A percentile compares a stretch with the other conserved stretches of the same genome.
These are phyloP conservation scores for Catharanthus roseus DNA, from an alignment of 257 asterid genomes.

Conservation along the genomic window DNA sequence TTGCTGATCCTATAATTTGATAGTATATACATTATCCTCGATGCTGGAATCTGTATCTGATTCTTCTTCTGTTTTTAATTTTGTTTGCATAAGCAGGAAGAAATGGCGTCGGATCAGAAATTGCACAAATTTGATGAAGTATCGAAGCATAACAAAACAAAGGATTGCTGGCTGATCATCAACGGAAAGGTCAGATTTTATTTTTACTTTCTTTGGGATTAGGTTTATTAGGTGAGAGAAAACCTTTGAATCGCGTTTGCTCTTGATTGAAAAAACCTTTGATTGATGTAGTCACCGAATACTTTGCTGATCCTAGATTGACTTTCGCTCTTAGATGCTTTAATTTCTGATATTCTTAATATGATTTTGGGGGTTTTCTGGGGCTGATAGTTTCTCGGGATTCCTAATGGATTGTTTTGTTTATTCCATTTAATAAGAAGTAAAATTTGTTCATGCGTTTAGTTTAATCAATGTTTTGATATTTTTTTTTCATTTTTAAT, in stretches of 20 bases:
- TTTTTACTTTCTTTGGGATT: background rate
- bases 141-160: slow-evolving; percentile 59
- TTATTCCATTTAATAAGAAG: background rate
- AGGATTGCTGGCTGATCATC: slow-evolving; percentile 88
- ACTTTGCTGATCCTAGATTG: background rate
- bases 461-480: background rate
- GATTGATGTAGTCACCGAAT: background rate
- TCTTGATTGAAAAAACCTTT: background rate
- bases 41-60: background rate
- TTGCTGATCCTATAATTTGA: background rate
- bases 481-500: no score
- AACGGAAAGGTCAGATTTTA: slow-evolving; percentile 64
- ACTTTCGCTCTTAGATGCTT: background rate
- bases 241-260: background rate
- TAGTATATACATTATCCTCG: background rate
- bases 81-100: slow-evolving; percentile 15
- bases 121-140: slow-evolving; percentile 61
- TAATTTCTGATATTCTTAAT: background rate
- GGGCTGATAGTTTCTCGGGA: background rate
- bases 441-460: background rate
- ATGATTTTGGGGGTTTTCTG: background rate
- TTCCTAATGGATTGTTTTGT: background rate
- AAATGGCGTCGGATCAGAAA: slow-evolving; percentile 63
- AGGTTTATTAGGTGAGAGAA: background rate
- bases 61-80: background rate